A percentile compares a stretch with the other conserved stretches of the same genome.
These are phyloP conservation scores for Suillus fuscotomentosus DNA, from an alignment of 768 basidiomycete species.

Conservation along the genomic window DNA sequence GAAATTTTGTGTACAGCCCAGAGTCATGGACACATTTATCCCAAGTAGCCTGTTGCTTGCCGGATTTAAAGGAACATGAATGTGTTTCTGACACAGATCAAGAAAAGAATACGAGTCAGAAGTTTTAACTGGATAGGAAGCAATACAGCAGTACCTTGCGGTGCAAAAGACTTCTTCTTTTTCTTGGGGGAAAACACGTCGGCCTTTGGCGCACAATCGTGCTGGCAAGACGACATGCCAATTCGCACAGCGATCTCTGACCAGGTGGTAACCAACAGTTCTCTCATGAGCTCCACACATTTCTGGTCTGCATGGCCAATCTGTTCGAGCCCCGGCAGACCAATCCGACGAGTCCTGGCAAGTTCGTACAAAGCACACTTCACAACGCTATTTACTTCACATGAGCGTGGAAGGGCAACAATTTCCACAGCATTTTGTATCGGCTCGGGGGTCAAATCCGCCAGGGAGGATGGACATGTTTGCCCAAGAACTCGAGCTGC, in stretches of 20 bases:
- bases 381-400: constrained; percentile 25
- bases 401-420: constrained; percentile 29
- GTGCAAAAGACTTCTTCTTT: too few relatives aligned
- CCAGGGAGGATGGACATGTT: constrained; percentile 30
- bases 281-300: constrained; percentile 16
- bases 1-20: constrained; percentile 26
- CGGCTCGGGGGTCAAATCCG: constrained; percentile 6
- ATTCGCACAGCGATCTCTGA: constrained; percentile 7
- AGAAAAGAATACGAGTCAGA: too few relatives aligned
- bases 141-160: too few relatives aligned
- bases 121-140: too few relatives aligned
- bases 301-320: not conserved
- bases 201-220: too few relatives aligned
- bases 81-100: too few relatives aligned
- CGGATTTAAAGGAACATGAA: too few relatives aligned
- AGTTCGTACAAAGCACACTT: constrained; percentile 42
- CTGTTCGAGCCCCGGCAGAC: not conserved
- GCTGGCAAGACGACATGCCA: not conserved
- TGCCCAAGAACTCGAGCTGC: constrained; percentile 26
- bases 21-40: constrained; percentile 13
- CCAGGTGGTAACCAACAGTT: constrained; percentile 21
- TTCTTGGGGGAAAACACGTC: too few relatives aligned
- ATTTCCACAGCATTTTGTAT: constrained; percentile 27
- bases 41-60: not conserved
- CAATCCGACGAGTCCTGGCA: constrained; percentile 5